Evolutionary conservation across 1,284 basidiomycete genomes (phyloP), one percentile per base, ranked within the genome.

Genomic region (Austropuccinia psidii): DNA sequence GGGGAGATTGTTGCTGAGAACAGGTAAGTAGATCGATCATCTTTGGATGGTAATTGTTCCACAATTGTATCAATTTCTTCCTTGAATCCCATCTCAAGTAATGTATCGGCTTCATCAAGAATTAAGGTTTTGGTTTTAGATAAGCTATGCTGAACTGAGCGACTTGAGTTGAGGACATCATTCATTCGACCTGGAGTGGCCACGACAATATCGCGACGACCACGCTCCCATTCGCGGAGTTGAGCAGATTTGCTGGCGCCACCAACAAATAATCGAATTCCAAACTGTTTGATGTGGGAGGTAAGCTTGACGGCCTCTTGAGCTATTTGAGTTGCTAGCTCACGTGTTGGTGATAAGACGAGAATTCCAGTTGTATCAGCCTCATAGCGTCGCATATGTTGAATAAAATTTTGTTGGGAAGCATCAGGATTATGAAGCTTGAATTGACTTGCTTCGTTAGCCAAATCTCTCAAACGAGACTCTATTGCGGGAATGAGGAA

Each of bases 11-110:
- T 97, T 11, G 95, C 94, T n/a, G 91, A 94, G 83, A 98, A 96
- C 76, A 98, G 84, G 84, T 97, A 90, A 0, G 93, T 98, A 80
- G 94, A 91, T 24, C 94, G 87, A 73, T 87, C 81, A 0, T 87
- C 85, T 1, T 83, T 80, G 39, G 83, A 82, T 19, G 91, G 90
- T n/a, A 98, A 83, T 77, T 85, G 84, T 1, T 83, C 78, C 39
- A 86, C 83, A 78, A 98, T 93, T 0, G 85, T 85, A 45, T 91
- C 86, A 55, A 98, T 87, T 77, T 96, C 93, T 55, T 90, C 87
- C 9, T 90, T 86, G 87, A 98, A 98, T 77, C 95, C 95, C 89
- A 97, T 91, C 77, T 97, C 93, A 50, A 98, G 85, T 15, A 98
- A 85, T 0, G 91, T 95, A 81, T 98, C 96, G 11, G 93, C 93